A percentile compares a stretch with the other conserved stretches of the same genome.
Evolutionary conservation across 495 filamentous ascomycete species (phyloP).

Genomic region (Daldinia childiae): DNA sequence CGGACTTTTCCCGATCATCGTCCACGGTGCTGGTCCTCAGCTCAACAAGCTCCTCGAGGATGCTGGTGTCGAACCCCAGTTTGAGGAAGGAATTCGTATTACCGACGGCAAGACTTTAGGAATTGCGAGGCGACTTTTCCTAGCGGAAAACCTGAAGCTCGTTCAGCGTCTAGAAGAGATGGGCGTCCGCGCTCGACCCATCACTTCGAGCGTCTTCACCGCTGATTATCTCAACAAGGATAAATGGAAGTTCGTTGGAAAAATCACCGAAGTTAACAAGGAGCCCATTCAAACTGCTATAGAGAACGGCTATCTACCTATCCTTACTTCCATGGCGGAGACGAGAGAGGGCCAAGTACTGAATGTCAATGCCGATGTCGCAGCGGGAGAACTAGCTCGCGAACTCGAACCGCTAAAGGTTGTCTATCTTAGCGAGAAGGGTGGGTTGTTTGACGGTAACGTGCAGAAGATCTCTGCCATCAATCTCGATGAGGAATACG

Average conservation of each 20-base stretch:
- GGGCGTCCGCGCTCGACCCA: conserved; percentile 89
- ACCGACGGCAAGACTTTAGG: conserved; percentile 96
- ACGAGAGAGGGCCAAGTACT: conserved; percentile 91
- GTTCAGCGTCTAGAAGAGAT: conserved; percentile 90
- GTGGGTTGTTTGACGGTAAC: conserved; percentile 92
- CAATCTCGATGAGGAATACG: conserved; percentile 97
- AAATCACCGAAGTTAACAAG: conserved; percentile 94
- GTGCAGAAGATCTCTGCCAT: conserved; percentile 97
- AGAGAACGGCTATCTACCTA: conserved; percentile 88
- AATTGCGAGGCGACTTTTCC: conserved; percentile 88
- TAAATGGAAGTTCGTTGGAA: conserved; percentile 93
- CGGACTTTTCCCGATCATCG: conserved; percentile 94
- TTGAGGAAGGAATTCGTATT: conserved; percentile 94
- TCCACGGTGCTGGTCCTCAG: conserved; percentile 96
- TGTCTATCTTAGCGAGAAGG: conserved; percentile 97
- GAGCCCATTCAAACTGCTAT: conserved; percentile 91
- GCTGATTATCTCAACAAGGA: conserved; percentile 95
- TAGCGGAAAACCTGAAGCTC: conserved; percentile 96
- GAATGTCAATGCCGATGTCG: conserved; percentile 98
- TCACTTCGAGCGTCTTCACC: conserved; percentile 92
- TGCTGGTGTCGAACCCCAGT: conserved; percentile 93
- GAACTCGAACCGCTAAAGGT: conserved; percentile 95
- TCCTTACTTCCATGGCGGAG: conserved; percentile 97
- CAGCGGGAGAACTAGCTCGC: conserved; percentile 90
- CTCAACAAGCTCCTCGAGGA: conserved; percentile 92